phyloP scores from a whole-genome alignment of 2,329 filamentous ascomycete species.

The Fusarium chaquense region DNA sequence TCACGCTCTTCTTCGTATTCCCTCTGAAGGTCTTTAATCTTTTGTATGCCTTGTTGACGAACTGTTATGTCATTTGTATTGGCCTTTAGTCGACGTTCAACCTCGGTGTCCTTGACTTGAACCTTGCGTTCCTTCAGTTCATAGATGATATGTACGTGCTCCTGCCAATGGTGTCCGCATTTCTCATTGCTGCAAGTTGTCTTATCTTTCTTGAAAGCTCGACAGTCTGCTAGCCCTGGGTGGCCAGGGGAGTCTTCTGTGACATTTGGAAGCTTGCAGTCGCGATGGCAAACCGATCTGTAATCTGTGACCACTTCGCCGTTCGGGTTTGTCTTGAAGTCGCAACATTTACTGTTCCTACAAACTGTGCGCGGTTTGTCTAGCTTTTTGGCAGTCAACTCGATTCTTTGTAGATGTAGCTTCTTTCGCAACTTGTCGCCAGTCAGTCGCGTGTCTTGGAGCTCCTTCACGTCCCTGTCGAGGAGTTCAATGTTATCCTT shows the following conservation, averaged over 20 bases:
- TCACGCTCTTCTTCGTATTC: conserved; percentile 16
- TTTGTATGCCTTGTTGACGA: conserved; percentile 4
- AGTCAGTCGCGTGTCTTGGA: background rate
- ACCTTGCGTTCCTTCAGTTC: conserved; percentile 5
- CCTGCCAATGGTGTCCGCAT: conserved; percentile 23
- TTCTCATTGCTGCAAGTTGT: background rate
- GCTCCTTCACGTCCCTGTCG: conserved; percentile 1
- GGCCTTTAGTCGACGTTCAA: background rate
- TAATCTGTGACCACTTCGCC: conserved; percentile 16
- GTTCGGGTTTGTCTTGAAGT: conserved; percentile 9
- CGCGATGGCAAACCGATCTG: conserved; percentile 30
- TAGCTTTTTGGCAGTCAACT: conserved; percentile 1
- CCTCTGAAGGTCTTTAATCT: background rate
- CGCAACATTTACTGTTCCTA: conserved; percentile 16
- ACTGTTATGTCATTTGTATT: conserved; percentile 15
- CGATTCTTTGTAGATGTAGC: conserved; percentile 14
- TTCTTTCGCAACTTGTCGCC: background rate
- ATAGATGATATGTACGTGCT: conserved; percentile 30
- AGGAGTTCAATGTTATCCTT: conserved; percentile 11
- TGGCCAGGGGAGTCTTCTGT: background rate
- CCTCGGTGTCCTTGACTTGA: conserved; percentile 11
- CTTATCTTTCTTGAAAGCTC: conserved; percentile 1
- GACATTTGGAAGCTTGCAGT: conserved; percentile 25
- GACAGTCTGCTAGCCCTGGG: conserved; percentile 4
- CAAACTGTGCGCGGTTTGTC: conserved; percentile 30